phyloP scores from a whole-genome alignment of 225 moss, liverwort and hornwort species.

The Sphagnum contortum region DNA sequence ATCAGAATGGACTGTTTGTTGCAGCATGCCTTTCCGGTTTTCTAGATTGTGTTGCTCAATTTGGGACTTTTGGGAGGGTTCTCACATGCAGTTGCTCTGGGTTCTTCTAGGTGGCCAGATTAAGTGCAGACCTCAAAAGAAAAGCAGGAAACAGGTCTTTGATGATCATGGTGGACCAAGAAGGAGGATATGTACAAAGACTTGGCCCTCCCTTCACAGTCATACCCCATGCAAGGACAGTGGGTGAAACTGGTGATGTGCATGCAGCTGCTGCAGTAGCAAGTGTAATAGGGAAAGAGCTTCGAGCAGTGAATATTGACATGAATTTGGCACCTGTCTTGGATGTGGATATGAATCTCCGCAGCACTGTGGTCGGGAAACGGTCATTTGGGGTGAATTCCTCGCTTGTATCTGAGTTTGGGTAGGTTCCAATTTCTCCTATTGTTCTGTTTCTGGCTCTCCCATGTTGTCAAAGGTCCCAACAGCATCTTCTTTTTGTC shows the following conservation, averaged over 20 bases:
- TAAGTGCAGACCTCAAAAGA: constrained; percentile 53
- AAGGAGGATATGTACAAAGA: constrained; percentile 61
- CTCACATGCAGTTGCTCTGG: not conserved
- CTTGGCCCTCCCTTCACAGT: constrained; percentile 65
- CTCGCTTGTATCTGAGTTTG: constrained; percentile 40
- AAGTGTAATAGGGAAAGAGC: constrained; percentile 58
- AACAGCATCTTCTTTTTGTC: too few species aligned
- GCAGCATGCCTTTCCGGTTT: not conserved
- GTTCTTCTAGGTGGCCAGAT: constrained; percentile 20
- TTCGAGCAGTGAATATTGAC: constrained; percentile 58
- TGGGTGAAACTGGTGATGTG: constrained; percentile 48
- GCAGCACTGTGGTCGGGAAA: constrained; percentile 35
- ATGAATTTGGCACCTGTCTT: constrained; percentile 83
- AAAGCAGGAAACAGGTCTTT: constrained; percentile 50
- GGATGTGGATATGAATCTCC: constrained; percentile 57
- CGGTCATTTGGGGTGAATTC: constrained; percentile 43
- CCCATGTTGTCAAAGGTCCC: too few species aligned
- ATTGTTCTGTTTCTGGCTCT: too few species aligned
- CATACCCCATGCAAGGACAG: constrained; percentile 43
- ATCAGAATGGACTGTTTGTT: not conserved
- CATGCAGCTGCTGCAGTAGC: constrained; percentile 56
- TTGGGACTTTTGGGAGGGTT: not conserved
- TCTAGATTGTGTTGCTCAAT: not conserved
- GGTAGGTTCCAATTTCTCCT: constrained; percentile 14
- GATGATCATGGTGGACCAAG: constrained; percentile 72